A percentile compares a stretch with the other conserved stretches of the same genome.
These are phyloP conservation scores for Kurtzmaniella quercitrusa DNA, from an alignment of 1,139 yeast genomes.

Conservation along the genomic window DNA sequence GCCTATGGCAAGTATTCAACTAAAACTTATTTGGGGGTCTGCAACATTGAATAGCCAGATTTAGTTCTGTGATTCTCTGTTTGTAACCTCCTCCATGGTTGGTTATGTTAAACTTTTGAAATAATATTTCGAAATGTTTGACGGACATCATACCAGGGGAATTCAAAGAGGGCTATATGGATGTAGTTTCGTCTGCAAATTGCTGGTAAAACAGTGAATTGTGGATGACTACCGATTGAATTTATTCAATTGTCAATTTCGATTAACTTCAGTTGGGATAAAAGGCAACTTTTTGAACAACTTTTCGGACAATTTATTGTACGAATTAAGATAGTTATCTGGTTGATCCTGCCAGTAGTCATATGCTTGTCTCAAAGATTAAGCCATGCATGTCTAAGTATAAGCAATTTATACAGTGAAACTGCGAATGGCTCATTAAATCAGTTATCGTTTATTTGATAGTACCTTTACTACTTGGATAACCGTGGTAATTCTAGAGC, in stretches of 20 bases:
- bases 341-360: constrained; percentile 49
- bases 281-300: constrained; percentile 4
- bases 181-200: constrained; percentile 1
- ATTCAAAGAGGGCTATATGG: constrained; percentile 1
- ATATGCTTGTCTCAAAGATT: constrained; percentile 49
- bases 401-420: constrained; percentile 45
- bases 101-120: neutral
- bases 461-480: constrained; percentile 37
- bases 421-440: constrained; percentile 47
- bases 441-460: constrained; percentile 44
- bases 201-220: neutral
- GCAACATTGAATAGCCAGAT: constrained; percentile 1
- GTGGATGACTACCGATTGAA: constrained; percentile 2
- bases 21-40: constrained; percentile 1
- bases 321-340: constrained; percentile 26
- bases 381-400: constrained; percentile 49
- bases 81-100: constrained; percentile 1
- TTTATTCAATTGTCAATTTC: constrained; percentile 4
- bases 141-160: constrained; percentile 2
- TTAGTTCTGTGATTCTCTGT: constrained; percentile 2
- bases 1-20: constrained; percentile 2
- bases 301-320: neutral
- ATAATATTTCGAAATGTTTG: constrained; percentile 1
- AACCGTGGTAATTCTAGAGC: too few relatives aligned
- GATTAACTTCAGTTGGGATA: constrained; percentile 5